Evolutionary conservation across 1,284 basidiomycete species (phyloP).

Genomic region (Ceratobasidium sp.): DNA sequence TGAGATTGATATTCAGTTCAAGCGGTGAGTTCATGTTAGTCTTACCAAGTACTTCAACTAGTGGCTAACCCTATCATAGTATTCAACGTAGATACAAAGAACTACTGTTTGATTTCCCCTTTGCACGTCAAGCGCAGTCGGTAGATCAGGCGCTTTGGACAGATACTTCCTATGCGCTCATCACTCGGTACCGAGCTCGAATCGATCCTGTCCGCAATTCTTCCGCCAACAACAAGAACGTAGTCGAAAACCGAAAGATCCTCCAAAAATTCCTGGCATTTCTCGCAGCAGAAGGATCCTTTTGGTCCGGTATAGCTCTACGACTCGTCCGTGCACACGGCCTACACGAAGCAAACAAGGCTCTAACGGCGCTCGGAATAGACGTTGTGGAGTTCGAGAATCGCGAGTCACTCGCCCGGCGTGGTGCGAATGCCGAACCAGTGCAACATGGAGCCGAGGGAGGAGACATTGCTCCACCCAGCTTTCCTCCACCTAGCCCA

Average conservation of each 20-base stretch:
- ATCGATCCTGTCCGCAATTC: slow-evolving; percentile 58
- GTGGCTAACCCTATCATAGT: slow-evolving; percentile 57
- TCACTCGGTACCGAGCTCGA: slow-evolving; percentile 82
- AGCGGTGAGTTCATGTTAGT: neutral
- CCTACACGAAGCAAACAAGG: slow-evolving; percentile 66
- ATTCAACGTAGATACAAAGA: slow-evolving; percentile 79
- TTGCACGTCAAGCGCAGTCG: slow-evolving; percentile 79
- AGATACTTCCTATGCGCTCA: slow-evolving; percentile 89
- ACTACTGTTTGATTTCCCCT: slow-evolving; percentile 78
- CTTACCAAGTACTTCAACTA: slow-evolving; percentile 38
- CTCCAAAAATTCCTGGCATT: slow-evolving; percentile 89
- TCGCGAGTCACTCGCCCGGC: slow-evolving; percentile 40
- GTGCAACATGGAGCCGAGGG: slow-evolving; percentile 16
- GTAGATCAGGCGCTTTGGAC: slow-evolving; percentile 89
- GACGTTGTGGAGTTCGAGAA: slow-evolving; percentile 44
- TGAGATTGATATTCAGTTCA: slow-evolving; percentile 77
- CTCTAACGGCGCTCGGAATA: slow-evolving; percentile 69
- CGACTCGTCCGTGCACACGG: slow-evolving; percentile 76
- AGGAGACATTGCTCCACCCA: neutral
- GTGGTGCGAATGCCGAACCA: slow-evolving; percentile 39
- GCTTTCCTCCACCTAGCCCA: slow-evolving; percentile 56
- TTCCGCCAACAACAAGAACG: slow-evolving; percentile 60
- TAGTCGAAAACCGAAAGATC: slow-evolving; percentile 83
- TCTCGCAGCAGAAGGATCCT: slow-evolving; percentile 85
- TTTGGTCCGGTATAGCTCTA: slow-evolving; percentile 81